phyloP scores from a whole-genome alignment of 2,329 filamentous ascomycete genomes.

The Exophiala sp. region DNA sequence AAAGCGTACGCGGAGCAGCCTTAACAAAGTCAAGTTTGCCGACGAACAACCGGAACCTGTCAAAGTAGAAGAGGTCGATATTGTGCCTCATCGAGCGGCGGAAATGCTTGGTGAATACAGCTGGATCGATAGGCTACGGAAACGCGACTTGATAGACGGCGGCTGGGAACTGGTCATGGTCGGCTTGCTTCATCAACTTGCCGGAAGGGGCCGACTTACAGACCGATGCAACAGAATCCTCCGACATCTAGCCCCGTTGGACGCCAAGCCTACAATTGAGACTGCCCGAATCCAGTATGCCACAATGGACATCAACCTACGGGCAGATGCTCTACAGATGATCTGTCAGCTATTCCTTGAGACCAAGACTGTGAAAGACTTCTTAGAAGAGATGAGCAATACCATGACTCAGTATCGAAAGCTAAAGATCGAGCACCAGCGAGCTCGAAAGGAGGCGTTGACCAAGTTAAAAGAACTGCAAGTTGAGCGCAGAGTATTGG shows the following conservation, averaged over 20 bases:
- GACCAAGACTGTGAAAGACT: constrained; percentile 79
- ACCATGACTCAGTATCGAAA: constrained; percentile 95
- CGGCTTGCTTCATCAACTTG: constrained; percentile 79
- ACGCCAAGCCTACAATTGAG: constrained; percentile 70
- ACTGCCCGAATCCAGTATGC: constrained; percentile 71
- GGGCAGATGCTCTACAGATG: constrained; percentile 76
- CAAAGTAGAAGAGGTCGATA: constrained; percentile 38
- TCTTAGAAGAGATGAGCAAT: constrained; percentile 87
- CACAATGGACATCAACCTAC: constrained; percentile 75
- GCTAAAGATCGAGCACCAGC: constrained; percentile 89
- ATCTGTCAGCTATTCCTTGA: constrained; percentile 81
- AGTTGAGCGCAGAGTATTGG: constrained; percentile 46
- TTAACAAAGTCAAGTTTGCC: constrained; percentile 71
- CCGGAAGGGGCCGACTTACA: constrained; percentile 67
- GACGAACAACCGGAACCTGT: constrained; percentile 52
- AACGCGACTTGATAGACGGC: constrained; percentile 78
- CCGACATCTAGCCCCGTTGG: constrained; percentile 72
- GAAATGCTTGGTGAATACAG: constrained; percentile 71
- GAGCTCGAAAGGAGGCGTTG: constrained; percentile 63
- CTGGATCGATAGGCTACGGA: constrained; percentile 81
- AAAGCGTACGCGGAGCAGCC: constrained; percentile 75
- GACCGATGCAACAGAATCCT: constrained; percentile 75
- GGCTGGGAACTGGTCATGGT: constrained; percentile 91
- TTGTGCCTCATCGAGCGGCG: constrained; percentile 54
- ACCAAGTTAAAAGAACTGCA: constrained; percentile 47